A percentile compares a stretch with the other conserved stretches of the same genome.
phyloP scores from a whole-genome alignment of 2,329 filamentous ascomycete species.

The Epichloe gansuensis region DNA sequence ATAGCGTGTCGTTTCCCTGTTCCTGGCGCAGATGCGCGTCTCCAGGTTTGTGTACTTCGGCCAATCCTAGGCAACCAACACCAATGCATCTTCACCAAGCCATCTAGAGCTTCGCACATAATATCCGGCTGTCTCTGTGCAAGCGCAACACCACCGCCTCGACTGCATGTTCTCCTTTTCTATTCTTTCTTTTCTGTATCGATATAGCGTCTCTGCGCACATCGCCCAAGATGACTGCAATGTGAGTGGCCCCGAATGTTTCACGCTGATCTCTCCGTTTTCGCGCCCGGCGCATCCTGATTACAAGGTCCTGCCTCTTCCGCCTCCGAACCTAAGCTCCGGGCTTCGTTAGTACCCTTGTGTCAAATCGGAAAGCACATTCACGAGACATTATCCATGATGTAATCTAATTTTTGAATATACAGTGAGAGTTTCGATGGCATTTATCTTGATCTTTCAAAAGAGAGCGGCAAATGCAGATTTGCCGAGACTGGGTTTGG shows the following conservation, averaged over 20 bases:
- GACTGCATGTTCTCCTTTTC: not conserved
- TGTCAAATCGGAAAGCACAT: not conserved
- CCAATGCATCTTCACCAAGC: not conserved
- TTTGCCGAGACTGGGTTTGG: slow-evolving; percentile 90
- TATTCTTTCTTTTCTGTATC: not conserved
- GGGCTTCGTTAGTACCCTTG: no score
- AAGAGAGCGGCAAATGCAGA: slow-evolving; percentile 81
- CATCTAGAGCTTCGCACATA: not conserved
- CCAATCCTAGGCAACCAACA: not conserved
- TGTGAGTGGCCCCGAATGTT: slow-evolving; percentile 16
- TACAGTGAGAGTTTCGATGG: slow-evolving; percentile 83
- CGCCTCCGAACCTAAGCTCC: not conserved
- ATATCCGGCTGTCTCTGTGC: not conserved
- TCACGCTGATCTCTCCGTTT: not conserved
- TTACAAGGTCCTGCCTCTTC: not conserved
- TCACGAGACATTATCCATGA: not conserved
- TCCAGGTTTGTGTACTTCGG: not conserved
- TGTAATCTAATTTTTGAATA: not conserved
- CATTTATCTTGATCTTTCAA: slow-evolving; percentile 95
- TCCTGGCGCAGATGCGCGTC: slow-evolving; percentile 1
- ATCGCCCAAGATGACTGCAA: slow-evolving; percentile 23
- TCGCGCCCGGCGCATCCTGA: not conserved
- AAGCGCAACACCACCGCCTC: not conserved
- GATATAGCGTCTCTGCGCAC: not conserved
- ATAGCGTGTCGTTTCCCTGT: no score